Conservation (phyloP, 345 rosid species). For the Sapria himalayana region DNA sequence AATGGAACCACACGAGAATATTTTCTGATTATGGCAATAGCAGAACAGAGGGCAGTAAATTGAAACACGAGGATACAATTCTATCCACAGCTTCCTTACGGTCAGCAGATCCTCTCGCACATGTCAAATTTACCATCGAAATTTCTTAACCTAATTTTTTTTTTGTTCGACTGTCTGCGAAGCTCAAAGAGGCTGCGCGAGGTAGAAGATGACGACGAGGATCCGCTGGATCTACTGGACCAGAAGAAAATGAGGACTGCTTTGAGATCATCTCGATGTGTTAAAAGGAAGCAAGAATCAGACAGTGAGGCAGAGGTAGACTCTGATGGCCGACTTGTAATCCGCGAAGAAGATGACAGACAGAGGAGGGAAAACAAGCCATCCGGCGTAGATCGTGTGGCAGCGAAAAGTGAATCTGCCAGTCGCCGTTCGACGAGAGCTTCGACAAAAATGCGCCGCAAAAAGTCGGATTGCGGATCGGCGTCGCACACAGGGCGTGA, state of each 20-base stretch:
- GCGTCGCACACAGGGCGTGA: slow-evolving; percentile 77
- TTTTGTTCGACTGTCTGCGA: too few species aligned
- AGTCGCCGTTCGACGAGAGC: slow-evolving; percentile 25
- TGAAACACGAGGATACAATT: slow-evolving; percentile 25
- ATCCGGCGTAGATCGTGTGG: slow-evolving; percentile 27
- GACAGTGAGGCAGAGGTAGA: slow-evolving; percentile 77
- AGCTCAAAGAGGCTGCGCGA: too few species aligned
- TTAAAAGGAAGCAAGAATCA: slow-evolving; percentile 42
- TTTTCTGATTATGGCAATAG: slow-evolving; percentile 71
- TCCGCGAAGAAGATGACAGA: slow-evolving; percentile 36
- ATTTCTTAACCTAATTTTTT: too few species aligned
- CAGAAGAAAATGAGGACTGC: slow-evolving; percentile 51
- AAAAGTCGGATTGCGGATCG: slow-evolving; percentile 58
- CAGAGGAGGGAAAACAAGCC: slow-evolving; percentile 21
- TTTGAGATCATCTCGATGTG: slow-evolving; percentile 34
- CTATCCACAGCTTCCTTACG: slow-evolving; percentile 17
- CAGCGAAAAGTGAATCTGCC: slow-evolving; percentile 31
- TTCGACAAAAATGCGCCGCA: slow-evolving; percentile 43
- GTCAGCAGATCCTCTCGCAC: slow-evolving; percentile 37
- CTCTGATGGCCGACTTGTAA: slow-evolving; percentile 52
- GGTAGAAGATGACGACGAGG: too few species aligned
- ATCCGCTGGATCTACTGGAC: slow-evolving; percentile 84
- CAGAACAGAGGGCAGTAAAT: slow-evolving; percentile 29
- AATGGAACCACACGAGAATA: slow-evolving; percentile 88
- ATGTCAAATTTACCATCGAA: too few species aligned